Base-by-base conservation (phyloP, 2,329 filamentous ascomycete species). In the Tolypocladium cylindrosporum region DNA sequence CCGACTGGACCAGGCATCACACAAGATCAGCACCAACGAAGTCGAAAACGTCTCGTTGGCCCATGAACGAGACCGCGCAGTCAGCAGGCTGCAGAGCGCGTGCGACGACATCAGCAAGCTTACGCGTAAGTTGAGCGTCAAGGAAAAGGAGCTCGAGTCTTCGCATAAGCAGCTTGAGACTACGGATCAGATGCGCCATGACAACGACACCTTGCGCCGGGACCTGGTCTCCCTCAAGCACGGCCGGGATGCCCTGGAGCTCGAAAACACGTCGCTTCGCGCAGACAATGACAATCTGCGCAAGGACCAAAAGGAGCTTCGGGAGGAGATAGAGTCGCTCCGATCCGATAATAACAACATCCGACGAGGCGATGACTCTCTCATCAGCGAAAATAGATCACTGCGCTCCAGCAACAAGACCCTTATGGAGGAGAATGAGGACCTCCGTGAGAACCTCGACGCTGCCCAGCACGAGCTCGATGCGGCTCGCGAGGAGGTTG, bases 61-160 rank as follows among this genome's bases (percentile, higher is more conserved):
- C 3, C 77, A 81, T 37, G 87, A 90, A 69, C 80, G 85, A 37
- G 86, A 89, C 63, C 82, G 84, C 53, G 80, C 87, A 42, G 76
- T 87, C 54, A 79, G 78, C 55, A 85, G 86, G 64, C 76, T 86
- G 7, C 81, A 82, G 36, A 77, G 84, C 55, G 84, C 84, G 5
- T 85, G 82, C 45, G 76, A 79, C 53, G 83, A 81, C 40, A 81
- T 82, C 62, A 81, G 77, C 62, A 76, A 77, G 59, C 72, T 77
- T 34, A 77, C 75, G 41, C 69, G 72, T 24, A 76, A 75, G 62
- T 64, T 78, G 19, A 74, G 71, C 55, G 64, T 67, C 27, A 74
- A 71, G 57, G 72, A 76, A 57, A 75, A 73, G 60, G 74, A 77
- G 57, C 62, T 79, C 10, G 73, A 75, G 53, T 72, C 70, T 19